These are phyloP conservation scores for Canariomyces notabilis DNA, from an alignment of 2,329 filamentous ascomycete species.

Conservation along the genomic window DNA sequence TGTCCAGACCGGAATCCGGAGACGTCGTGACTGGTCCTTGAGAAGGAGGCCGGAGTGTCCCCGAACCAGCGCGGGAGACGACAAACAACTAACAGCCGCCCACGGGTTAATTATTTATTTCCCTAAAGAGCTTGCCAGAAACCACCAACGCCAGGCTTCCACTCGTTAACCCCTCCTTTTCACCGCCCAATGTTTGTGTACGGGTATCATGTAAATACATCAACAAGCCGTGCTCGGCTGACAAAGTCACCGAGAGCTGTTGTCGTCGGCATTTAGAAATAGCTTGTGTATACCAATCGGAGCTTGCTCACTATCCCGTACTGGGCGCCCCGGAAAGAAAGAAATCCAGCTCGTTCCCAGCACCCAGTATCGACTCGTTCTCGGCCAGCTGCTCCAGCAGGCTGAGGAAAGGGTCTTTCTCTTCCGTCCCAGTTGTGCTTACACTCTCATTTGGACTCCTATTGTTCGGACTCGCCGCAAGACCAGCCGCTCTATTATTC, in stretches of 20 bases:
- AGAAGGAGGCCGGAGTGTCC: too few species aligned
- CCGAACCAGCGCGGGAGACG: too few species aligned
- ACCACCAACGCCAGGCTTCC: background rate
- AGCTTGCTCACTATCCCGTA: background rate
- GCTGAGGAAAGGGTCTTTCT: conserved; percentile 77
- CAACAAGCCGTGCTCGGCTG: background rate
- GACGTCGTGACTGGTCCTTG: too few species aligned
- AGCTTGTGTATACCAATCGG: background rate
- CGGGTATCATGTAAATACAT: background rate
- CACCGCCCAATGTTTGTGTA: background rate
- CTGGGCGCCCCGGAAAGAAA: conserved; percentile 47
- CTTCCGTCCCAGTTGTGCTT: conserved; percentile 45
- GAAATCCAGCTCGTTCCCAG: conserved; percentile 72
- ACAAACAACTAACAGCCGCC: background rate
- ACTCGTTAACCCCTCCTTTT: background rate
- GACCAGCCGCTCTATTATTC: conserved; percentile 8
- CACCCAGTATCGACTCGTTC: conserved; percentile 65
- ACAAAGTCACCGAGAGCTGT: background rate
- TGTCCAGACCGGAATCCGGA: too few species aligned
- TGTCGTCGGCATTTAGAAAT: background rate
- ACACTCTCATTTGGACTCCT: conserved; percentile 48
- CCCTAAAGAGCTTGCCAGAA: background rate
- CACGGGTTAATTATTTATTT: background rate
- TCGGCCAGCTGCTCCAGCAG: conserved; percentile 77
- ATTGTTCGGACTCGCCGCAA: conserved; percentile 39